A percentile compares a stretch with the other conserved stretches of the same genome.
Conservation (phyloP, 2,329 filamentous ascomycete species). For the Furcasterigmium sp. region DNA sequence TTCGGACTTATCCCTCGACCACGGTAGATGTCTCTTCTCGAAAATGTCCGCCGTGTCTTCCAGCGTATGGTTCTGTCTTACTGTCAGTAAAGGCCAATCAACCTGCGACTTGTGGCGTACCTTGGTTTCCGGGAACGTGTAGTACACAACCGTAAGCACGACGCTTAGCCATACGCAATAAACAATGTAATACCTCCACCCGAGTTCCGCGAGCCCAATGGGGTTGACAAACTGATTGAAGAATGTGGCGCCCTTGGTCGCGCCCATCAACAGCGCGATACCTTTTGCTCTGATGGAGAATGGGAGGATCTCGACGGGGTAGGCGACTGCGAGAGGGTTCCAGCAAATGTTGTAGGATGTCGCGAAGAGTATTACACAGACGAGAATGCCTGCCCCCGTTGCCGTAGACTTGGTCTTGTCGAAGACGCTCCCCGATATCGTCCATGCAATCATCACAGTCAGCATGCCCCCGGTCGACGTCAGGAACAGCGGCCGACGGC, state of each 20-base stretch:
- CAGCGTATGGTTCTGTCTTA: background rate
- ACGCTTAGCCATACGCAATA: slow-evolving; percentile 34
- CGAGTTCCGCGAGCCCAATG: slow-evolving; percentile 41
- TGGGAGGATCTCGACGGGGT: slow-evolving; percentile 42
- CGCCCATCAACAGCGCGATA: slow-evolving; percentile 22
- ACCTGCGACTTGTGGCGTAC: background rate
- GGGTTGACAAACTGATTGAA: slow-evolving; percentile 40
- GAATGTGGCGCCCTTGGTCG: slow-evolving; percentile 8
- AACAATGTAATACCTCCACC: slow-evolving; percentile 53
- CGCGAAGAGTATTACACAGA: slow-evolving; percentile 9
- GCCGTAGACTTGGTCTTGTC: slow-evolving; percentile 6
- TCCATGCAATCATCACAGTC: slow-evolving; percentile 5
- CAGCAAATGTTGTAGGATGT: slow-evolving; percentile 10
- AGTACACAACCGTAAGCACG: slow-evolving; percentile 32
- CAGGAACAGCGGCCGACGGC: slow-evolving; percentile 11
- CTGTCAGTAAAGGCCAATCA: background rate
- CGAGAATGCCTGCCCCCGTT: slow-evolving; percentile 7
- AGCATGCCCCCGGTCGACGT: slow-evolving; percentile 8
- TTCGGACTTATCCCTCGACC: too few relatives aligned
- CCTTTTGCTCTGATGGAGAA: slow-evolving; percentile 47
- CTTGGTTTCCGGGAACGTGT: slow-evolving; percentile 13
- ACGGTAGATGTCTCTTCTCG: background rate
- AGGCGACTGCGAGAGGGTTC: slow-evolving; percentile 5
- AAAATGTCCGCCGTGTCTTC: background rate
- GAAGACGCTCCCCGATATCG: background rate